Evolutionary conservation across 1,139 yeast genomes (phyloP).

Genomic region (Debaryomyces udenii): DNA sequence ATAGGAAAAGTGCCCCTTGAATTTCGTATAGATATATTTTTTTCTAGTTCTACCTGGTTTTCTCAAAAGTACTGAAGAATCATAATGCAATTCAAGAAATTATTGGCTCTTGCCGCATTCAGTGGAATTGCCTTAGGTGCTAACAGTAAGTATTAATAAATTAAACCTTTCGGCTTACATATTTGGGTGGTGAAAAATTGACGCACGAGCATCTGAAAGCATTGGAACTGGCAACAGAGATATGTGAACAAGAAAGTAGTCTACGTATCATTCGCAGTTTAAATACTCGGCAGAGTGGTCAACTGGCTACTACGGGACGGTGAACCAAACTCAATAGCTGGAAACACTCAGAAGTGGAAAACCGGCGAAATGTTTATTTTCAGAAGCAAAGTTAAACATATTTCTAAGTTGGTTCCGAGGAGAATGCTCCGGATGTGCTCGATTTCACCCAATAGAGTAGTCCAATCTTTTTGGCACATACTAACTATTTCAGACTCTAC

Average conservation of each 20-base stretch:
- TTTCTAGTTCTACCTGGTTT: neutral
- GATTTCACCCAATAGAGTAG: neutral
- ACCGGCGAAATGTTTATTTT: too few species aligned
- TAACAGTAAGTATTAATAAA: slow-evolving; percentile 48
- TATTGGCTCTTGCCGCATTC: slow-evolving; percentile 49
- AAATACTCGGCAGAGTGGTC: too few species aligned
- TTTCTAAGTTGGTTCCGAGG: too few species aligned
- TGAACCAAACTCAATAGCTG: too few species aligned
- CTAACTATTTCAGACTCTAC: slow-evolving; percentile 42
- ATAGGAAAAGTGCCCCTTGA: slow-evolving; percentile 6
- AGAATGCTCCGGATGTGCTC: neutral
- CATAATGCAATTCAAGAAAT: slow-evolving; percentile 54
- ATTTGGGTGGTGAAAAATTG: neutral
- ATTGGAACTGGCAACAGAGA: neutral
- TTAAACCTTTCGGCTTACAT: too few species aligned
- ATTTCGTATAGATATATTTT: neutral
- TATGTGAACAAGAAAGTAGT: too few species aligned
- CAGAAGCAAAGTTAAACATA: too few species aligned
- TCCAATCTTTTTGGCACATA: neutral
- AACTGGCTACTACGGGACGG: too few species aligned
- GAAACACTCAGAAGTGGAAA: too few species aligned
- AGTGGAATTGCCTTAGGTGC: slow-evolving; percentile 52
- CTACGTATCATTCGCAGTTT: too few species aligned
- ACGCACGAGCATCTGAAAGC: neutral
- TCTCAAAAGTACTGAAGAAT: slow-evolving; percentile 2